phyloP scores from a whole-genome alignment of 495 filamentous ascomycete species.

The Pseudomonodictys pantanalensis region DNA sequence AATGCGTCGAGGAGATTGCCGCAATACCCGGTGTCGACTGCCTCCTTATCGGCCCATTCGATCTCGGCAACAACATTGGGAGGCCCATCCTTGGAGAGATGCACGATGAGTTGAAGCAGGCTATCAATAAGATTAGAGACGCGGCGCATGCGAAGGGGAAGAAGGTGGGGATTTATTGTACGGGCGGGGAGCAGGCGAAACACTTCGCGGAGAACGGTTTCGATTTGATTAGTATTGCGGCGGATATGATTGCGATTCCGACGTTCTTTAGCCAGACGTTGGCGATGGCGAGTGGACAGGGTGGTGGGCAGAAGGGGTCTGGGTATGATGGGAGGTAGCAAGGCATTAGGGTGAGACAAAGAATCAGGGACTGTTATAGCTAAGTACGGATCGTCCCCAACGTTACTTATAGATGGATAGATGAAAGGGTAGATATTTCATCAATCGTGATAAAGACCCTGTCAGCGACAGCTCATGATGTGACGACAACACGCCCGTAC shows the following conservation, averaged over 20 bases:
- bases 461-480: no score
- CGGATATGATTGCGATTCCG: slow-evolving; percentile 32
- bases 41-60: slow-evolving; percentile 76
- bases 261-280: slow-evolving; percentile 16
- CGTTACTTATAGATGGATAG: no score
- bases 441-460: no score
- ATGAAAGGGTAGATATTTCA: no score
- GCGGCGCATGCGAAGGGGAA: slow-evolving; percentile 67
- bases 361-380: no score
- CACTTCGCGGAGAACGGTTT: slow-evolving; percentile 66
- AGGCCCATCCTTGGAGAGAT: slow-evolving; percentile 63
- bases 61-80: slow-evolving; percentile 73
- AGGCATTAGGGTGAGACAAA: no score
- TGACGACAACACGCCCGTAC: no score
- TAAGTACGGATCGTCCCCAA: no score
- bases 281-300: slow-evolving; percentile 25
- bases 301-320: slow-evolving; percentile 6
- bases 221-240: slow-evolving; percentile 62
- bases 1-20: slow-evolving; percentile 66
- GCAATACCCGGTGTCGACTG: slow-evolving; percentile 68
- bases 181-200: slow-evolving; percentile 61
- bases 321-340: slow-evolving; percentile 32
- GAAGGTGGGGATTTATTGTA: slow-evolving; percentile 76
- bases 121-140: slow-evolving; percentile 61
- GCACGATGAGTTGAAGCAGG: slow-evolving; percentile 61